Evolutionary conservation across 2,329 filamentous ascomycete genomes (phyloP).

Genomic region (Aspergillus fischeri): DNA sequence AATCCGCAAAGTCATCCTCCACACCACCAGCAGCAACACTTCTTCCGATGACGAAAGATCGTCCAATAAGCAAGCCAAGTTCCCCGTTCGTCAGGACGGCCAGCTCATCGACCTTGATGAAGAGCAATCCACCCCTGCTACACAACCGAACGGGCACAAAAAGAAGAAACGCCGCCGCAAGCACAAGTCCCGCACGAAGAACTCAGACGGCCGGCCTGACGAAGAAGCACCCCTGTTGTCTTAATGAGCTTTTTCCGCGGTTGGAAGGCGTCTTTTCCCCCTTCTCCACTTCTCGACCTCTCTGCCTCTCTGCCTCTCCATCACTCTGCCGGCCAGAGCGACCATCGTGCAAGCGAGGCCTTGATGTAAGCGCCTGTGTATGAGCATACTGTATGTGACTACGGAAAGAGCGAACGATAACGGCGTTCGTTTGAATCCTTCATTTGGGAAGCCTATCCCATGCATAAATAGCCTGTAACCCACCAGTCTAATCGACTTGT

Average conservation of each 20-base stretch:
- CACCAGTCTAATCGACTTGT: neutral
- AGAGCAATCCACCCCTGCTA: slow-evolving; percentile 1
- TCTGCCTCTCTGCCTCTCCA: neutral
- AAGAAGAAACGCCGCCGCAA: slow-evolving; percentile 24
- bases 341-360: neutral
- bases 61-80: slow-evolving; percentile 3
- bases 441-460: neutral
- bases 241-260: neutral
- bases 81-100: slow-evolving; percentile 10
- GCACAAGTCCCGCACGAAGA: slow-evolving; percentile 7
- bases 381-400: neutral
- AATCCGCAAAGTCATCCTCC: slow-evolving; percentile 70
- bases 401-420: neutral
- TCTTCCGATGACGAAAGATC: slow-evolving; percentile 30
- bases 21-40: slow-evolving; percentile 59
- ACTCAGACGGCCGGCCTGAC: neutral
- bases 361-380: neutral
- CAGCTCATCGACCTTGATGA: slow-evolving; percentile 11
- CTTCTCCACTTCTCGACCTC: neutral
- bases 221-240: slow-evolving; percentile 15
- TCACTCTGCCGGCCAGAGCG: slow-evolving; percentile 18
- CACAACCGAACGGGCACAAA: slow-evolving; percentile 11
- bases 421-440: neutral
- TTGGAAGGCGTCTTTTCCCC: neutral
- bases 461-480: neutral